Conservation (phyloP, 495 filamentous ascomycete genomes). For the Recurvomyces mirabilis region DNA sequence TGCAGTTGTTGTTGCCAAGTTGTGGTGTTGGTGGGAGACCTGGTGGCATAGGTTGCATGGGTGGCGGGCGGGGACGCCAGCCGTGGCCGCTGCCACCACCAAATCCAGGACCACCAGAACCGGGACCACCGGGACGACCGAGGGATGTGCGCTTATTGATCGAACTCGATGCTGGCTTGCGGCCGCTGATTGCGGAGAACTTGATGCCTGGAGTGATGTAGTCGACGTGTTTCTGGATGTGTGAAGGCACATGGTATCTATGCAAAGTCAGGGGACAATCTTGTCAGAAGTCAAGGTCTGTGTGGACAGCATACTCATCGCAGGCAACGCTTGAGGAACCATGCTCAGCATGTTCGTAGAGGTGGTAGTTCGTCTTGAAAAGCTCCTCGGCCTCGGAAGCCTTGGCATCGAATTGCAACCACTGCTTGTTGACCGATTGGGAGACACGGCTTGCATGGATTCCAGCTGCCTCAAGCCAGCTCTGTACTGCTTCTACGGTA, state of each 20-base stretch:
- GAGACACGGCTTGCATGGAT: slow-evolving; percentile 5
- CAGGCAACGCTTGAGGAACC: slow-evolving; percentile 9
- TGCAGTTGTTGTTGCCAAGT: slow-evolving; percentile 1
- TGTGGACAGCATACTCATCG: slow-evolving; percentile 11
- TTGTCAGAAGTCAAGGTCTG: not conserved
- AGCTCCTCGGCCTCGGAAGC: slow-evolving; percentile 15
- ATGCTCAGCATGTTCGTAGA: slow-evolving; percentile 8
- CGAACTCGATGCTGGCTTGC: not conserved
- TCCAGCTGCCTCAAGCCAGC: slow-evolving; percentile 11
- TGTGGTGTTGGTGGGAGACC: no score
- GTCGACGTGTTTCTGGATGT: slow-evolving; percentile 21
- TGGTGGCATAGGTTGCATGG: no score
- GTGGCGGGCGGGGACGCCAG: no score
- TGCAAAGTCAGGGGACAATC: not conserved
- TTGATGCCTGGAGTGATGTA: slow-evolving; percentile 26
- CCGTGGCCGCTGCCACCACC: no score
- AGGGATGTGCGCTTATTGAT: not conserved
- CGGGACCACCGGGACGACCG: not conserved
- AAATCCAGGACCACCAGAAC: no score
- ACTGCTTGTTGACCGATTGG: slow-evolving; percentile 14
- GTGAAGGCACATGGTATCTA: not conserved
- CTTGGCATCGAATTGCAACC: slow-evolving; percentile 13
- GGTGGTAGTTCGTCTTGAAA: slow-evolving; percentile 13
- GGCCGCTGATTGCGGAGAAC: slow-evolving; percentile 10
- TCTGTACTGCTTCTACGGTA: slow-evolving; percentile 8